Evolutionary conservation across 2,329 filamentous ascomycete species (phyloP), one percentile per base, ranked within the genome.

Genomic region (Apiospora aurea): DNA sequence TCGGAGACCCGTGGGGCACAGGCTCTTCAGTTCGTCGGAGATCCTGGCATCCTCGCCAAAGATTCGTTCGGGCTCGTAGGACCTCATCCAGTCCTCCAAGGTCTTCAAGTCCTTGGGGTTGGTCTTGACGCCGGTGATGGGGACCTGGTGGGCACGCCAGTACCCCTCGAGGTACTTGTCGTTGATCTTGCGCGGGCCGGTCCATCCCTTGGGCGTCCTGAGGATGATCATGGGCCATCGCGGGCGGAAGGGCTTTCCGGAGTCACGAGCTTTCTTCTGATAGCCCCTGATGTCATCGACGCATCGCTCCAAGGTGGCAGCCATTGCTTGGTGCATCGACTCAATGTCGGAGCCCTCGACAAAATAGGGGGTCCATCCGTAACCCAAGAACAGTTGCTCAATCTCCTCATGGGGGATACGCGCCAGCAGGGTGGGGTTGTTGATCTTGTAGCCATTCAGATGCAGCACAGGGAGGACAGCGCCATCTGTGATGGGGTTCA

Each of bases 361-460:
- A 76, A 95, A 94, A 81, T 94, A 94, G 11, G 93, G 93, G 68
- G 90, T 89, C 90, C 92, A 95, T 75, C 93, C 93, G 77, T 94
- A 95, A 43, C 93, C 93, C 57, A 88, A 75, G 81, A 95, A 93
- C 24, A 95, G 85, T 34, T 87, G 84, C 76, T 90, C 87, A 7
- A 95, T 85, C 82, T 95, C 93, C 74, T 92, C 89, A 79, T 94
- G 92, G 61, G 89, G 89, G 78, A 95, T 92, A 75, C 93, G 90
- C 18, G 93, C 90, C 21, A 95, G 87, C 0, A 95, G 79, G 6
- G 91, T 95, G 11, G 92, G 92, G 81, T 94, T 94, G 85, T 94
- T 93, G 85, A 95, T 95, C 85, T 95, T 95, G 87, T 95, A 95
- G 67, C 93, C 93, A 77, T 95, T 95, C 46, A 95, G 85, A 80